Percentiles rank a stretch among this genome's conserved stretches.
Conservation (phyloP, 352 stramenopile genomes). For the Stramenopiles sp. region DNA sequence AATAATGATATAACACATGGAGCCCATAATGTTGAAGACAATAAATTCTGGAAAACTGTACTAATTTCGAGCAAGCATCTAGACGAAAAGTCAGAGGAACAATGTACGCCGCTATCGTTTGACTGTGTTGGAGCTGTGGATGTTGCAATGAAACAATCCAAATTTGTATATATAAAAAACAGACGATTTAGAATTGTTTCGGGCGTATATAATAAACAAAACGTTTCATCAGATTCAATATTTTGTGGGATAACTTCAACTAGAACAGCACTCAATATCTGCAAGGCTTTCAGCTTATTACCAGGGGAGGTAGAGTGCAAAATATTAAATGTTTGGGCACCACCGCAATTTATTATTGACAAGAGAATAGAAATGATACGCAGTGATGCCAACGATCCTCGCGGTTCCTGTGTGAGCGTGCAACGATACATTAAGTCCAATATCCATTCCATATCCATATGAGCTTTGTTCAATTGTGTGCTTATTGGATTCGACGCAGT, state of each 20-base stretch:
- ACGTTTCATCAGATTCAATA: not conserved
- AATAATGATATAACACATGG: not conserved
- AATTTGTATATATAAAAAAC: slow-evolving; percentile 3
- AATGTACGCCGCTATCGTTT: not conserved
- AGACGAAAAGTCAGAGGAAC: not conserved
- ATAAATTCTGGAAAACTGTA: not conserved
- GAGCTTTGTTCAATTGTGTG: not conserved
- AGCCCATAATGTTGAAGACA: not conserved
- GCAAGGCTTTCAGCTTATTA: not conserved
- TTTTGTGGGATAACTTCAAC: not conserved
- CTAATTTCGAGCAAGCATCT: not conserved
- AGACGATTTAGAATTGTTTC: not conserved
- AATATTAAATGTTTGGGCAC: not conserved
- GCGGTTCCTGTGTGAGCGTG: not conserved
- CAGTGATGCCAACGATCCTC: not conserved
- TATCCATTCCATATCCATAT: slow-evolving; percentile 4
- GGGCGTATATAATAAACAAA: not conserved
- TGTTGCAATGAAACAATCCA: not conserved
- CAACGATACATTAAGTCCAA: slow-evolving; percentile 1
- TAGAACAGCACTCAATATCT: not conserved
- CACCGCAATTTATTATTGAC: not conserved
- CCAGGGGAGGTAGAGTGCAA: not conserved
- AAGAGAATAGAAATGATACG: not conserved
- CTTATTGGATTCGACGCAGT: not conserved
- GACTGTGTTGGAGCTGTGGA: too few species aligned